phyloP scores from a whole-genome alignment of 179 eudicot species.

The Kewa caespitosa region DNA sequence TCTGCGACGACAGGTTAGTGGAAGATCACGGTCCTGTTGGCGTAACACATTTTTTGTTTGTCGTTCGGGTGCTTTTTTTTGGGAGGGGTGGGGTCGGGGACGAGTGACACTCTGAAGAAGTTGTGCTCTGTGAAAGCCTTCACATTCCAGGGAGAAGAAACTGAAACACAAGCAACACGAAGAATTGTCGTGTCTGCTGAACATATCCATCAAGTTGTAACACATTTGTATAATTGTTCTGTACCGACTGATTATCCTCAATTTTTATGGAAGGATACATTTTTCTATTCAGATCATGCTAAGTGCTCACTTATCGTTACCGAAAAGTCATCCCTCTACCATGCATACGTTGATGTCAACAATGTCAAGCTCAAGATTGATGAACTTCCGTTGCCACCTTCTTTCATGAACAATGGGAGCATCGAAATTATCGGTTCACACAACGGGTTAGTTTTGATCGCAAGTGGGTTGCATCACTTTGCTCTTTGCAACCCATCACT shows the following conservation, averaged over 20 bases:
- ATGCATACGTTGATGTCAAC: no score
- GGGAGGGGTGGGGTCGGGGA: constrained; percentile 11
- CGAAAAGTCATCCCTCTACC: no score
- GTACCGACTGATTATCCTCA: constrained; percentile 47
- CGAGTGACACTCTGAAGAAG: constrained; percentile 1
- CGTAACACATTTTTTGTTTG: constrained; percentile 32
- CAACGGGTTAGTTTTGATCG: no score
- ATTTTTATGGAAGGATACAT: constrained; percentile 45
- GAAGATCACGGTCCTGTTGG: constrained; percentile 56
- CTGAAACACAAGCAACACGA: constrained; percentile 9
- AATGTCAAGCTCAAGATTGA: no score
- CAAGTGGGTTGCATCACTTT: no score
- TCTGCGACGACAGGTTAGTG: constrained; percentile 39
- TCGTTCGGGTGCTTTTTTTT: constrained; percentile 17
- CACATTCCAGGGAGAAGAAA: constrained; percentile 12
- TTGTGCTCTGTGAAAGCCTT: constrained; percentile 6
- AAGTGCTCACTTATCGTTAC: no score
- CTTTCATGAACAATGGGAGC: no score
- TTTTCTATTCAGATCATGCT: no score
- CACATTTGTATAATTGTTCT: constrained; percentile 30
- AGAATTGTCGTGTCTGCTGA: constrained; percentile 20
- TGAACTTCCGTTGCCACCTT: no score
- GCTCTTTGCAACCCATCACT: no score
- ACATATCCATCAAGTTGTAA: constrained; percentile 25
- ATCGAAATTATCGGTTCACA: no score